Conservation (phyloP, 768 basidiomycete species). For the Lentinula detonsa region DNA sequence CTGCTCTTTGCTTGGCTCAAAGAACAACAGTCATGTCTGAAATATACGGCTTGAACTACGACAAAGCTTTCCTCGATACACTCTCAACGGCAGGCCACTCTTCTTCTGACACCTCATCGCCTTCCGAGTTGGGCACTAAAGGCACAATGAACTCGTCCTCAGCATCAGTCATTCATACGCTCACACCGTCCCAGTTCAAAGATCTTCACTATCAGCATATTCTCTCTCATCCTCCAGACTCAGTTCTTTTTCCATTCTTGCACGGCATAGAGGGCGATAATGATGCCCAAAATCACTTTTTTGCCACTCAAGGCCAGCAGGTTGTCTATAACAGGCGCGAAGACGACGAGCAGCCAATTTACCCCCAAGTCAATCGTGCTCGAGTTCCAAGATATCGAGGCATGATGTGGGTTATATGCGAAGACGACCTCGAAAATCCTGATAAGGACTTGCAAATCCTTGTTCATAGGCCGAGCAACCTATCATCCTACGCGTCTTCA, state of each 20-base stretch:
- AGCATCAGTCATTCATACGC: background rate
- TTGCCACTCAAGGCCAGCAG: constrained; percentile 34
- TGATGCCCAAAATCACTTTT: constrained; percentile 76
- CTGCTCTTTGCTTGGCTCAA: background rate
- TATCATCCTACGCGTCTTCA: constrained; percentile 5
- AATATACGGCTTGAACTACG: constrained; percentile 1
- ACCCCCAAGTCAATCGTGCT: constrained; percentile 14
- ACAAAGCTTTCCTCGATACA: background rate
- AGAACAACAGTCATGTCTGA: background rate
- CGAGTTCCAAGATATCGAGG: constrained; percentile 54
- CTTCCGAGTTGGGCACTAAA: background rate
- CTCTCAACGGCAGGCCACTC: background rate
- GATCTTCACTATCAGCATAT: constrained; percentile 33
- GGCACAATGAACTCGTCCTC: background rate
- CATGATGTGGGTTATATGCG: constrained; percentile 76
- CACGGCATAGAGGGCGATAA: constrained; percentile 85
- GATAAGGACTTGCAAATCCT: constrained; percentile 21
- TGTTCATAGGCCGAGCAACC: constrained; percentile 19
- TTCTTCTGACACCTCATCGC: background rate
- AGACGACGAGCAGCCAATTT: constrained; percentile 5
- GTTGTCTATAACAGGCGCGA: constrained; percentile 3
- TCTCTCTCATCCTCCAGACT: constrained; percentile 59
- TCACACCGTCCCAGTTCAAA: constrained; percentile 3
- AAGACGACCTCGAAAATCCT: constrained; percentile 52
- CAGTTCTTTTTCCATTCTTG: constrained; percentile 81